A percentile compares a stretch with the other conserved stretches of the same genome.
phyloP scores from a whole-genome alignment of 2,329 filamentous ascomycete species.

The Cladophialophora psammophila region DNA sequence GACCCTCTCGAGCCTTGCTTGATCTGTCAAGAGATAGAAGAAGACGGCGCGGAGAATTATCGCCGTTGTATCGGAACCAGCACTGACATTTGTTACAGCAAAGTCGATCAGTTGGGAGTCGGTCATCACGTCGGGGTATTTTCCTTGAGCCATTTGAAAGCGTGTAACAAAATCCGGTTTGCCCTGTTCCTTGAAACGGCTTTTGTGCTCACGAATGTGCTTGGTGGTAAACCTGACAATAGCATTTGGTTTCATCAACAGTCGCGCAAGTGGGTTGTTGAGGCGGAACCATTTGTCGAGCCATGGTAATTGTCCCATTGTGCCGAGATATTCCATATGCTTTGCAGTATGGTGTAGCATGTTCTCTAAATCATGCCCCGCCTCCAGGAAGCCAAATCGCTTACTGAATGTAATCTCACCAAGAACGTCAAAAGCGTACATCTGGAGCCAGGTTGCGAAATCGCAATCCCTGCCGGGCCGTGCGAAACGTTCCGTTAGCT shows the following conservation, averaged over 20 bases:
- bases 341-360: slow-evolving; percentile 20
- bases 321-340: slow-evolving; percentile 31
- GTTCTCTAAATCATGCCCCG: slow-evolving; percentile 72
- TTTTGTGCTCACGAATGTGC: slow-evolving; percentile 60
- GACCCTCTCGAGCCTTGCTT: slow-evolving; percentile 40
- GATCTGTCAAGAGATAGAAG: slow-evolving; percentile 44
- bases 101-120: slow-evolving; percentile 44
- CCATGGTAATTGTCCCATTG: slow-evolving; percentile 22
- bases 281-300: slow-evolving; percentile 59
- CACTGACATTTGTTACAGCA: slow-evolving; percentile 44
- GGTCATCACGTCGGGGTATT: slow-evolving; percentile 40
- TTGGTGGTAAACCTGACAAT: slow-evolving; percentile 48
- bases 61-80: slow-evolving; percentile 48
- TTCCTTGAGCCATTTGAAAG: slow-evolving; percentile 37
- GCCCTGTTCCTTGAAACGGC: slow-evolving; percentile 59
- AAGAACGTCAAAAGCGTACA: slow-evolving; percentile 79
- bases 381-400: slow-evolving; percentile 75
- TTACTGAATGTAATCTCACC: slow-evolving; percentile 57
- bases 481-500: slow-evolving; percentile 17
- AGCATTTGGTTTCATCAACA: slow-evolving; percentile 65
- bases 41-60: slow-evolving; percentile 44
- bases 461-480: slow-evolving; percentile 5
- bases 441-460: slow-evolving; percentile 69
- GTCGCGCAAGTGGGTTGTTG: slow-evolving; percentile 70
- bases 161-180: slow-evolving; percentile 37